Evolutionary conservation across 1,139 yeast species (phyloP), one percentile per base, ranked within the genome.

Genomic region (Saccharomyces hybrid): DNA sequence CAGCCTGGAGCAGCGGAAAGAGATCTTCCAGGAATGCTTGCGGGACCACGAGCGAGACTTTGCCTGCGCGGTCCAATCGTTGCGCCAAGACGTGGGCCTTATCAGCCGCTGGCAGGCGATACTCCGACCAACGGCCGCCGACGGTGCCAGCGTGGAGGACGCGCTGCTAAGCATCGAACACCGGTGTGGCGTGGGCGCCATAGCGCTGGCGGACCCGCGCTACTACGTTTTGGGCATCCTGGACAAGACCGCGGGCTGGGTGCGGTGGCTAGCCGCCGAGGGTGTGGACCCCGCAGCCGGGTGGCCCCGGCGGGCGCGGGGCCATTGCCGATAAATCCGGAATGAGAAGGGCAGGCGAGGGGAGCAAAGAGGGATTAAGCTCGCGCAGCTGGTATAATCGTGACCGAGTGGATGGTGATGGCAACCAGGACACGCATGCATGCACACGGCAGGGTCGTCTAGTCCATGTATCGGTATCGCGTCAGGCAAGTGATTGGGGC

Each of bases 181-280:
- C 48, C 20, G 49, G 49, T 38, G 44, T 38, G 8, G 47, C 50
- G 25, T 31, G 20, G 23, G 51, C 26, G 27, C 13, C 46, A 5
- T 54, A 51, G 49, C 11, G n/a, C 2, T 16, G 44, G n/a, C 25
- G 25, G 44, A 38, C 1, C 44, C 44, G 13, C 44, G 44, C 11
- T 61, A 61, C 51, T 63, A 63, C 50, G 50, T 58, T 4, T 31
- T 63, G 8, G 64, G 61, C 13, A 54, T 63, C 25, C 56, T 54
- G 42, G 57, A 57, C 11, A 62, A 62, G 29, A 23, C 44, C 26
- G 4, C 14, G 46, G 51, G 8, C 11, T 47, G 7, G 49, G 14
- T 31, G 16, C 44, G 44, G 6, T 38, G 44, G 44, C 44, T 38
- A 38, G 44, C 44, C 44, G 44, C 44, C 44, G 44, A 38, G 44